phyloP scores from a whole-genome alignment of 331 rosid genomes.

The Quercus phellos region DNA sequence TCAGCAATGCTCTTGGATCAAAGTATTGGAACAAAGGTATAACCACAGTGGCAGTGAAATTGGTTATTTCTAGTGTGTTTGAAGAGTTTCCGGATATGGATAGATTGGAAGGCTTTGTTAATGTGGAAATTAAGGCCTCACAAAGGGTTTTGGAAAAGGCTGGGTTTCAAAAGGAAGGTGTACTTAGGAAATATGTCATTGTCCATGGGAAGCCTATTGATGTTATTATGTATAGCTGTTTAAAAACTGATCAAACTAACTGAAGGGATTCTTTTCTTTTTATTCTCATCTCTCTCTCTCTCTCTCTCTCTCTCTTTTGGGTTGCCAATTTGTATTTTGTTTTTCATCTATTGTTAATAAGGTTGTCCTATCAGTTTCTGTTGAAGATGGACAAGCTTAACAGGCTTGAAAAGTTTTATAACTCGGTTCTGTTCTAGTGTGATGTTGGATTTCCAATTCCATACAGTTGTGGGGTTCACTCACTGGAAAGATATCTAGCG shows the following conservation, averaged over 20 bases:
- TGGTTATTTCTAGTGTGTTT: slow-evolving; percentile 33
- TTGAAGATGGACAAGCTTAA: no score
- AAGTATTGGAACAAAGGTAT: slow-evolving; percentile 68
- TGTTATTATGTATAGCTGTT: slow-evolving; percentile 39
- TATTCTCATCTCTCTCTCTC: no score
- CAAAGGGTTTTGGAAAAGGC: slow-evolving; percentile 55
- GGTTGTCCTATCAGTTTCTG: no score
- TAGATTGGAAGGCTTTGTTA: slow-evolving; percentile 69
- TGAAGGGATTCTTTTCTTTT: no score
- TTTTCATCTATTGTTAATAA: no score
- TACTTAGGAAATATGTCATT: slow-evolving; percentile 36
- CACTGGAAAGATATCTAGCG: no score
- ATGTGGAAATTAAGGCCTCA: slow-evolving; percentile 56
- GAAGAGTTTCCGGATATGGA: slow-evolving; percentile 41
- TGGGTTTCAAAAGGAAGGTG: slow-evolving; percentile 63
- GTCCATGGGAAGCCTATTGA: slow-evolving; percentile 45
- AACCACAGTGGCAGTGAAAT: slow-evolving; percentile 42
- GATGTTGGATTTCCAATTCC: no score
- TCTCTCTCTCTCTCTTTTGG: no score
- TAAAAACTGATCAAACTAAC: not conserved
- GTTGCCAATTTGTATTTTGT: no score
- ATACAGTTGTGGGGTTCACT: no score
- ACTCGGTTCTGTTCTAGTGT: no score
- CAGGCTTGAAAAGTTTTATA: no score
- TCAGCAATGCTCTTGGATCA: slow-evolving; percentile 47